Conservation (phyloP, 305 asterid genomes). For the Rubia peregrina region DNA sequence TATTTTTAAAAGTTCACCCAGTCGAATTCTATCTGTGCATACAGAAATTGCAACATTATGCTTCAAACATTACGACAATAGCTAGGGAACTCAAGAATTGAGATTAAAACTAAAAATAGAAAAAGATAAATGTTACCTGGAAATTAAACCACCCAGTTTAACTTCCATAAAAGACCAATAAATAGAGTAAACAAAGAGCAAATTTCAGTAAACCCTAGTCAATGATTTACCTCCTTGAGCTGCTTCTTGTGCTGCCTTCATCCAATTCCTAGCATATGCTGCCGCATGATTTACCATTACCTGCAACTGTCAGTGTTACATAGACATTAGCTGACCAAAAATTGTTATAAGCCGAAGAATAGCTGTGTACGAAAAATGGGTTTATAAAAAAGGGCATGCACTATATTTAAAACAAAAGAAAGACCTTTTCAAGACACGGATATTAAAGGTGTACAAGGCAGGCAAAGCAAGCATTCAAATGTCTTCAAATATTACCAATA, state of each 20-base stretch:
- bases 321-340: too few species aligned
- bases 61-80: not conserved
- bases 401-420: not conserved
- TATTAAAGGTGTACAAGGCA: not conserved
- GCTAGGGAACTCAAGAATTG: not conserved
- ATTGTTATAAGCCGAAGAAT: too few species aligned
- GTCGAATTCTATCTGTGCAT: conserved; percentile 61
- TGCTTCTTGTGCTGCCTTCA: conserved; percentile 67
- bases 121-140: not conserved
- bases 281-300: conserved; percentile 65
- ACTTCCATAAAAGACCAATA: not conserved
- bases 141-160: not conserved
- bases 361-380: not conserved
- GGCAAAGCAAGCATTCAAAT: not conserved
- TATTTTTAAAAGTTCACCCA: conserved; percentile 73
- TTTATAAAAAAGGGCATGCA: not conserved
- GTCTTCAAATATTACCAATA: not conserved
- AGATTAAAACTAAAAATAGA: not conserved
- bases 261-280: conserved; percentile 62
- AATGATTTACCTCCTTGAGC: conserved; percentile 62
- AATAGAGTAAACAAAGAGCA: not conserved
- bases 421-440: not conserved
- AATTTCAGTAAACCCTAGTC: not conserved
- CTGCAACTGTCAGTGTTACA: conserved; percentile 42
- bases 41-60: conserved; percentile 6